A percentile compares a stretch with the other conserved stretches of the same genome.
Conservation (phyloP, 495 filamentous ascomycete species). For the Glarea lozoyensis region DNA sequence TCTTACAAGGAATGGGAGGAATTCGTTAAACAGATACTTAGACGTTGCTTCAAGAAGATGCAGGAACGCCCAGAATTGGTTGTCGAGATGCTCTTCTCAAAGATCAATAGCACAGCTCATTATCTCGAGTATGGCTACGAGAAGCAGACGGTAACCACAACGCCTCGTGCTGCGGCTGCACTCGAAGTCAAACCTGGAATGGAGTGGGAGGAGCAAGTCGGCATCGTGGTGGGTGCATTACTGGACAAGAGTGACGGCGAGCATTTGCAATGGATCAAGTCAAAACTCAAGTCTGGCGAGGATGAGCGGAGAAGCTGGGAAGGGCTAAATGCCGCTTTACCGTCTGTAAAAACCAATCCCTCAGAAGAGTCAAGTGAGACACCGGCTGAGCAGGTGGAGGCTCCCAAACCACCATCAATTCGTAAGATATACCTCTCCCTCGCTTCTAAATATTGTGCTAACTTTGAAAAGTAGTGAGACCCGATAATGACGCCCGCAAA, state of each 20-base stretch:
- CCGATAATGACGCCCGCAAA: conserved; percentile 58
- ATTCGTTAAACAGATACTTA: conserved; percentile 71
- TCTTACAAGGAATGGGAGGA: conserved; percentile 89
- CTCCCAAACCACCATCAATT: conserved; percentile 29
- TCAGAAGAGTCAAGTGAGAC: conserved; percentile 15
- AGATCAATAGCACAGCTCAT: conserved; percentile 71
- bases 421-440: conserved; percentile 28
- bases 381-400: conserved; percentile 15
- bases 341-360: conserved; percentile 28
- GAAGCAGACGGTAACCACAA: conserved; percentile 56
- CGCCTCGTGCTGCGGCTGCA: conserved; percentile 56
- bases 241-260: conserved; percentile 67
- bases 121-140: conserved; percentile 90
- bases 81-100: conserved; percentile 89
- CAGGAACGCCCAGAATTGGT: conserved; percentile 74
- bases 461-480: conserved; percentile 45
- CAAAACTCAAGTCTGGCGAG: conserved; percentile 54
- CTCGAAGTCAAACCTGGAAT: conserved; percentile 69
- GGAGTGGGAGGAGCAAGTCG: conserved; percentile 59
- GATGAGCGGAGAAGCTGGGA: conserved; percentile 78
- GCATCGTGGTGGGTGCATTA: conserved; percentile 67
- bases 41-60: conserved; percentile 66
- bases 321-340: conserved; percentile 47
- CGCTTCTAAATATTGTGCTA: conserved; percentile 4
- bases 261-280: conserved; percentile 73